Base-by-base conservation (phyloP, 163 green algal genomes). In the Volvox carteri region DNA sequence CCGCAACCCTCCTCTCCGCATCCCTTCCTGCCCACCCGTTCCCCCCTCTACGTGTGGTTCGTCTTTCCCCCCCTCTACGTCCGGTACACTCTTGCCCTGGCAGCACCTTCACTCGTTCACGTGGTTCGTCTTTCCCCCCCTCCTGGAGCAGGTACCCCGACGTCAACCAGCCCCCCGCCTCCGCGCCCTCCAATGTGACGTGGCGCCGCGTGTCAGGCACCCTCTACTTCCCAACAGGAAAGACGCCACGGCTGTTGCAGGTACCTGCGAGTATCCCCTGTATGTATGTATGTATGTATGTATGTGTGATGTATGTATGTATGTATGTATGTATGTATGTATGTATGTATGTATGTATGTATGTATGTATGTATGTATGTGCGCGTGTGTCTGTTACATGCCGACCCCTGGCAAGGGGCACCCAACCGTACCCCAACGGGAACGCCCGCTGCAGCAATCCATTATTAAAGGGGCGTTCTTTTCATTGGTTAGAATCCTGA, bases 141-240 rank as follows among this genome's bases (percentile, higher is more conserved):
- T n/a, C 1, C 41, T 35, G 35, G 54, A 19, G 2, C 90, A 92
- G 90, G 19, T 92, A 79, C 79, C 85, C 90, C 0, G 78, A 91
- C 52, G 77, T 81, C 12, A 80, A 86, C 37, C 84, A 88, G 46
- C 78, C 85, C 19, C 90, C 90, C 48, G 90, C 73, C 54, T 67
- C 78, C 1, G 90, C 90, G 0, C 78, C 80, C 12, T 33, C 65
- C 25, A 41, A 80, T 1, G 42, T 91, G 1, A 75, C 77, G 2
- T 92, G 90, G 90, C 78, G 85, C 35, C 85, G 90, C 0, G 84
- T 92, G 79, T 75, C 78, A 3, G 90, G 90, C 28, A 86, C 85
- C 28, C 46, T 91, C 1, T 92, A 92, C 72, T 73, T 92, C 54
- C 90, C 90, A 1, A 92, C 58, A 46, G 88, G 74, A 18, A 83